phyloP scores from a whole-genome alignment of 2,329 filamentous ascomycete genomes.

The Xylaria polymorpha region DNA sequence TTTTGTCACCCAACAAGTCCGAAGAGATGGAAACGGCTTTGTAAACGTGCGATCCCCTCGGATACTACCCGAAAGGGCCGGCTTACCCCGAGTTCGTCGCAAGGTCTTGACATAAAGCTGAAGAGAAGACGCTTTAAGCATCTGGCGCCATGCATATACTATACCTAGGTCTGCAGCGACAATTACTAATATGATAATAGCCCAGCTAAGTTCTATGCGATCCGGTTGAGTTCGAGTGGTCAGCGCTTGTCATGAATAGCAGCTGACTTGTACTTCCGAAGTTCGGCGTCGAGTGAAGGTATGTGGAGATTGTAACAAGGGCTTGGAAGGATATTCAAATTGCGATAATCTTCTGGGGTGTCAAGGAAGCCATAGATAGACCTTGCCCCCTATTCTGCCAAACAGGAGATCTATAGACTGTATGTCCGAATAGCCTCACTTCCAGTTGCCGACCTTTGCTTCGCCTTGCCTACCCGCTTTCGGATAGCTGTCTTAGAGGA shows the following conservation, averaged over 20 bases:
- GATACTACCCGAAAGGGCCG: neutral
- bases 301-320: no score
- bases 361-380: no score
- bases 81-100: neutral
- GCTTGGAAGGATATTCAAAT: no score
- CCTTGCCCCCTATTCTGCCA: no score
- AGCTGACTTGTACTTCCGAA: neutral
- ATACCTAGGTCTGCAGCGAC: neutral
- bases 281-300: no score
- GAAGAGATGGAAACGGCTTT: neutral
- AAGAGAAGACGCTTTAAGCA: neutral
- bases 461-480: no score
- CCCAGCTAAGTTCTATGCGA: neutral
- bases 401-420: no score
- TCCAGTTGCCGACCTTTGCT: no score
- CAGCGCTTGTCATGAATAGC: neutral
- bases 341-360: no score
- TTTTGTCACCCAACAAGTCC: neutral
- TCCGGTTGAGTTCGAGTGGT: neutral
- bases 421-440: no score
- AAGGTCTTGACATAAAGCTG: neutral
- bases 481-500: no score
- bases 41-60: neutral
- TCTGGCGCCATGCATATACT: neutral
- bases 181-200: neutral